Percentiles rank a stretch among this genome's conserved stretches.
phyloP scores from a whole-genome alignment of 306 rosid genomes.

The Cicer judaicum region DNA sequence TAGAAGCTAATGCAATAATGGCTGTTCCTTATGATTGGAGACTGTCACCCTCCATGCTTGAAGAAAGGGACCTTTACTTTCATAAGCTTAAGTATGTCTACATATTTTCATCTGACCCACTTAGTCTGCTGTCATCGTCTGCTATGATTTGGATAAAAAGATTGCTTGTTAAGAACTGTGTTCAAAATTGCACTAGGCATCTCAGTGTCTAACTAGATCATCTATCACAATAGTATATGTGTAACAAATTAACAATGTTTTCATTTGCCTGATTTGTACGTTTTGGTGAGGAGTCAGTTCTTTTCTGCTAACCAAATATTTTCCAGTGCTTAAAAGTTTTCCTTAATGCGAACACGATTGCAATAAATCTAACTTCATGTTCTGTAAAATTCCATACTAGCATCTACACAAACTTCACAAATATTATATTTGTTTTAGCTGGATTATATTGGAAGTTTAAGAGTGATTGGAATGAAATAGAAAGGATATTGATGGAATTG shows the following conservation, averaged over 20 bases:
- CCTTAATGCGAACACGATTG: background rate
- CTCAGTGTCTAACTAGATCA: slow-evolving; percentile 3
- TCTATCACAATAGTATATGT: slow-evolving; percentile 1
- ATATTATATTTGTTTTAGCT: slow-evolving; percentile 3
- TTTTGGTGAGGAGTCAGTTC: slow-evolving; percentile 4
- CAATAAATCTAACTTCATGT: slow-evolving; percentile 16
- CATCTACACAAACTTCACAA: slow-evolving; percentile 2
- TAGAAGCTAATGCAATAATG: slow-evolving; percentile 93
- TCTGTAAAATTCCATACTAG: slow-evolving; percentile 28
- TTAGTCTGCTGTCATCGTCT: slow-evolving; percentile 13
- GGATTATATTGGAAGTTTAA: slow-evolving; percentile 6
- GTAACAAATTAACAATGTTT: slow-evolving; percentile 22
- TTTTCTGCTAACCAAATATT: slow-evolving; percentile 11
- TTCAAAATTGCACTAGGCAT: slow-evolving; percentile 11
- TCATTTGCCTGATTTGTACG: slow-evolving; percentile 6
- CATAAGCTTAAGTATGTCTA: slow-evolving; percentile 89
- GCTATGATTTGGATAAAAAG: slow-evolving; percentile 36
- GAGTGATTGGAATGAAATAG: slow-evolving; percentile 24
- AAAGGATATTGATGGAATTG: slow-evolving; percentile 20
- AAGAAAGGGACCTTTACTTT: slow-evolving; percentile 96
- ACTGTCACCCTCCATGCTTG: slow-evolving; percentile 85
- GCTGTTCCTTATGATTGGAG: slow-evolving; percentile 99
- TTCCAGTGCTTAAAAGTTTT: slow-evolving; percentile 27
- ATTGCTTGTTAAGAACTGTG: slow-evolving; percentile 11
- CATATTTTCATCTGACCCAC: slow-evolving; percentile 36